Base-by-base conservation (phyloP, 2,329 filamentous ascomycete genomes). In the Eutypella sp. region DNA sequence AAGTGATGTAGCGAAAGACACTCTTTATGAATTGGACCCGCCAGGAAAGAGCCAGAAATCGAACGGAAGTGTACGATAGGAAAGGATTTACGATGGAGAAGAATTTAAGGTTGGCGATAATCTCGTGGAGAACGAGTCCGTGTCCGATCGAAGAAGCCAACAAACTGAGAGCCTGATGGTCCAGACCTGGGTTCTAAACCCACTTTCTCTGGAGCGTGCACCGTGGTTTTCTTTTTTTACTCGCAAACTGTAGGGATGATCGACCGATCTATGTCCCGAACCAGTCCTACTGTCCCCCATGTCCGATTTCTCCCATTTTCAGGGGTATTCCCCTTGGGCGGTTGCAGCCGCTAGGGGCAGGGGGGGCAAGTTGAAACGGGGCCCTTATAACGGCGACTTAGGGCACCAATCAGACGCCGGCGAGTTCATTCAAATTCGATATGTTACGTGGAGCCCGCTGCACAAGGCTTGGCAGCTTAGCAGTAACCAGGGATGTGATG, bases 381-480 rank as follows among this genome's bases (percentile, higher is more conserved):
- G 16, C 19, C 11, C 20, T 19, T 34, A 43, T 25, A 34, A 36
- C 52, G 23, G 31, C 43, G 33, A 34, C 42, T 34, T 44, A 47
- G 46, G 46, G 47, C 48, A 20, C 54, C 50, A 55, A 53, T 53
- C 13, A 40, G 40, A 44, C 13, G 4, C 22, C 20, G 23, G n/a
- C 22, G 44, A 40, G 16, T 42, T 20, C 45, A 49, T 46, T 48
- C 42, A 25, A 20, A 22, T 39, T 33, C 31, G 27, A 43, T 33
- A 19, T 40, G 25, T 44, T 34, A 48, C 47, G 45, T 22, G 42
- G 36, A 42, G 42, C 48, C 52, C 50, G 43, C 33, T 51, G 43
- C 47, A 48, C 52, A 48, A 47, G 42, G 49, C 52, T 51, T 55
- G 50, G 50, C 52, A 33, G 34, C n/a, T n/a, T n/a, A n/a, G n/a